Conservation (phyloP, 495 filamentous ascomycete genomes). For the Mycothermus thermophilus region DNA sequence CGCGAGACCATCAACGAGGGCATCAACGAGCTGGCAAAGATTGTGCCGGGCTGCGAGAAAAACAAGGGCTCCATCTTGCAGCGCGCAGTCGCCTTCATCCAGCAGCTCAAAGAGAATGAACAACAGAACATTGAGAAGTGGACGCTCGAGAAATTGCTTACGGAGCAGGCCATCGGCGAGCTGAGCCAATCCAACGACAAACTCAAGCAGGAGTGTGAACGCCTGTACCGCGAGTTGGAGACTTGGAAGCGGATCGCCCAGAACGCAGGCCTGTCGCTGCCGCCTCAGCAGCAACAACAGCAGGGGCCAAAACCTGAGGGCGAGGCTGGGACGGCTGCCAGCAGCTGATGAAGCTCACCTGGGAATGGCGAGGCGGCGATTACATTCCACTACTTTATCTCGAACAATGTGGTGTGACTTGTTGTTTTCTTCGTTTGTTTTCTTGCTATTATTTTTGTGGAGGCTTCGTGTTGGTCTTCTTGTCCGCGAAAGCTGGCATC, state of each 20-base stretch:
- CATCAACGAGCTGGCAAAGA: conserved; percentile 95
- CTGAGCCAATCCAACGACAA: conserved; percentile 81
- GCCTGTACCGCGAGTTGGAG: conserved; percentile 60
- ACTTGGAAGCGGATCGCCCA: conserved; percentile 77
- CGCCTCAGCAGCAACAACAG: conserved; percentile 3
- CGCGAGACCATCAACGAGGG: conserved; percentile 98
- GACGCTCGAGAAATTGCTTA: conserved; percentile 90
- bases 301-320: not conserved
- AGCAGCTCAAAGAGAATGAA: conserved; percentile 87
- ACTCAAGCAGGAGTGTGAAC: conserved; percentile 63
- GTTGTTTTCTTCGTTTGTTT: no score
- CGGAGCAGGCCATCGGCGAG: conserved; percentile 86
- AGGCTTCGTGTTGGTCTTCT: no score
- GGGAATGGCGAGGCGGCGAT: no score
- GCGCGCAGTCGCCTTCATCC: conserved; percentile 87
- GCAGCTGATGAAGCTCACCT: no score
- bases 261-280: conserved; percentile 49
- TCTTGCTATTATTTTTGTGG: no score
- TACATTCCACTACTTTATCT: no score
- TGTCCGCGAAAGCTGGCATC: no score
- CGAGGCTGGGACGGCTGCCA: no score
- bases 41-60: conserved; percentile 96
- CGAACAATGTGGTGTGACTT: no score
- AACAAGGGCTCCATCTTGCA: conserved; percentile 97
- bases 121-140: conserved; percentile 88